A percentile compares a stretch with the other conserved stretches of the same genome.
Evolutionary conservation across 371 early-diverging fungal species (phyloP).

Genomic region (Enterospora canceri): DNA sequence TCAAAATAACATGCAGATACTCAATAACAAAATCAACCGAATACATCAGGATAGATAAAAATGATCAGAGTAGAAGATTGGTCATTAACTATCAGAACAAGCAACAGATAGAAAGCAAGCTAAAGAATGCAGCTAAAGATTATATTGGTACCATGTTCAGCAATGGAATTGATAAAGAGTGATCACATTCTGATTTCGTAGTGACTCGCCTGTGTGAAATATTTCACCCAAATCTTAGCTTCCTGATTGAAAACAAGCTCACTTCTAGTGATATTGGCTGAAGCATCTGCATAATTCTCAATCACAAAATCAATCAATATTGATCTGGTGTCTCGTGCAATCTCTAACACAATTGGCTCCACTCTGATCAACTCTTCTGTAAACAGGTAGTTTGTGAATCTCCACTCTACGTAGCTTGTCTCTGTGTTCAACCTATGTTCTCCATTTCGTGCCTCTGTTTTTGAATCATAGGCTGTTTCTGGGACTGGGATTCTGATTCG

Average conservation of each 20-base stretch:
- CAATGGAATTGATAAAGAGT: no score
- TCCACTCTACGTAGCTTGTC: neutral
- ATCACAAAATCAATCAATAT: neutral
- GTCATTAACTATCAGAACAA: no score
- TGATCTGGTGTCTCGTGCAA: neutral
- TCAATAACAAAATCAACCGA: no score
- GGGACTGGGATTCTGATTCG: neutral
- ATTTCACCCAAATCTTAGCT: conserved; percentile 2
- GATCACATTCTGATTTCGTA: neutral
- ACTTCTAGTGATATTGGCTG: neutral
- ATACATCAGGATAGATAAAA: no score
- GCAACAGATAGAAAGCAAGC: no score
- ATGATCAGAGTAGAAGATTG: no score
- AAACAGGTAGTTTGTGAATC: neutral
- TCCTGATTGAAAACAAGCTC: neutral
- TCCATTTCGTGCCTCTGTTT: neutral
- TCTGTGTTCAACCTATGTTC: neutral
- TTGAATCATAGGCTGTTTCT: neutral
- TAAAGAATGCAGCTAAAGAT: no score
- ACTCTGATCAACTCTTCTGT: neutral
- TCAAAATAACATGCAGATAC: no score
- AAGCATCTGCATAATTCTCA: neutral
- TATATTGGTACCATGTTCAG: no score
- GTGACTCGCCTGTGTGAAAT: neutral
- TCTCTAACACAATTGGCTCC: neutral